Base-by-base conservation (phyloP, 441 rosid genomes). In the Flueggea neowawraea region DNA sequence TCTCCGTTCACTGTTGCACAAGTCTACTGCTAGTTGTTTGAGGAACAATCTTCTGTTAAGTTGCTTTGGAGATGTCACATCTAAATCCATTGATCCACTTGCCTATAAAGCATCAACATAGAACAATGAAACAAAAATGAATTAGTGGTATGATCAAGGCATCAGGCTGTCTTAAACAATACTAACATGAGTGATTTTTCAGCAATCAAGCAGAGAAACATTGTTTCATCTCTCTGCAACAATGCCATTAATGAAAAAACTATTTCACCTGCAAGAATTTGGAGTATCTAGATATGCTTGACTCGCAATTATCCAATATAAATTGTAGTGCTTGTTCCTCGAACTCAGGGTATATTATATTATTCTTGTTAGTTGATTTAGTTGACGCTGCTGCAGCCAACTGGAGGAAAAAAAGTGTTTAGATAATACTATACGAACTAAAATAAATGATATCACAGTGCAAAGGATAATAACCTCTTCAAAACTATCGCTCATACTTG, bases 11-110 rank as follows among this genome's bases (percentile, higher is more conserved):
- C 96, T 95, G 52, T 75, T 82, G 63, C 89, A 91, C 79, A 95
- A 75, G 82, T 95, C 99, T 63, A 91, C 96, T 4, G 96, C 97
- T 57, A 95, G 70, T 81, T 95, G 99, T 75, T 95, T 95, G 63
- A 94, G 80, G 78, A 94, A 94, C 68, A 85, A 63, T 72, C 86
- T 84, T 52, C 96, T 78, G 79, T 85, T 95, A 22, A 91, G 80
- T 60, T 89, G 99, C 78, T 87, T 95, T 9, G 96, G 99, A 62
- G 97, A 89, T 69, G 96, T 89, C 72, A 89, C 84, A 58, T 95
- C 99, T 80, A 95, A 82, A 75, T 91, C 99, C 94, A 89, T 89
- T 15, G 91, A 80, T 74, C 96, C 96, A 78, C 97, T 95, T 72
- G 78, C 96, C 99, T 89, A 70, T 36, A 4, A 47, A 12, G 50